Base-by-base conservation (phyloP, 495 filamentous ascomycete species). In the Aspergillus diversus region DNA sequence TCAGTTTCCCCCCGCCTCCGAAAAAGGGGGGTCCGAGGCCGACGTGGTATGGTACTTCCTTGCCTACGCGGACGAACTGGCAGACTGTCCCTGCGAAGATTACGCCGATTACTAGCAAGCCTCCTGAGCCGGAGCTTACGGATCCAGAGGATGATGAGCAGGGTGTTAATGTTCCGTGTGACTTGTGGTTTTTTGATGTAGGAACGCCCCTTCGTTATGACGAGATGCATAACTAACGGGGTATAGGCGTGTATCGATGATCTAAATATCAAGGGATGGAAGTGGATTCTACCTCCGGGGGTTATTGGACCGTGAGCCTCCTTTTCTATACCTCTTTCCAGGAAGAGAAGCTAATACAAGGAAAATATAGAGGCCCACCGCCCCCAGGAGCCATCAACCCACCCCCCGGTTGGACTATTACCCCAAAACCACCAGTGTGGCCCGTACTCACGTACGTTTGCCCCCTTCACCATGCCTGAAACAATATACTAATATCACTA, bases 131-230 rank as follows among this genome's bases (percentile, higher is more conserved):
- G 46, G 46, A 49, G 17, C 46, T 16, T 12, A 49, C 46, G 15
- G 54, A 56, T 15, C 34, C 35, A 2, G 54, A 56, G 8, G 35
- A 56, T 56, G 54, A 39, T n/a, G 54, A 39, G 21, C 34, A 39
- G n/a, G 33, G 54, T n/a, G 43, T 43, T 32, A 43, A 42, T 27
- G 43, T 39, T 37, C 34, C 34, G 15, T 56, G 54, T 32, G 37
- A 56, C 33, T 3, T 56, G 15, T 56, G 54, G 54, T 56, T 56
- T 27, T 56, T 56, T 12, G 37, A 56, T 11, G 54, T 56, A 56
- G 21, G 54, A 3, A 5, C 34, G 37, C 37, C 43, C 7, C 13
- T 12, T 49, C 4, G 7, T 17, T 49, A 21, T 0, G 15, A 32
- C 0, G n/a, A 7, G 16, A 27, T 12, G 2, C 27, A 56, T 39